Evolutionary conservation across 2,329 filamentous ascomycete genomes (phyloP), one percentile per base, ranked within the genome.

Genomic region (Talaromyces piceae): DNA sequence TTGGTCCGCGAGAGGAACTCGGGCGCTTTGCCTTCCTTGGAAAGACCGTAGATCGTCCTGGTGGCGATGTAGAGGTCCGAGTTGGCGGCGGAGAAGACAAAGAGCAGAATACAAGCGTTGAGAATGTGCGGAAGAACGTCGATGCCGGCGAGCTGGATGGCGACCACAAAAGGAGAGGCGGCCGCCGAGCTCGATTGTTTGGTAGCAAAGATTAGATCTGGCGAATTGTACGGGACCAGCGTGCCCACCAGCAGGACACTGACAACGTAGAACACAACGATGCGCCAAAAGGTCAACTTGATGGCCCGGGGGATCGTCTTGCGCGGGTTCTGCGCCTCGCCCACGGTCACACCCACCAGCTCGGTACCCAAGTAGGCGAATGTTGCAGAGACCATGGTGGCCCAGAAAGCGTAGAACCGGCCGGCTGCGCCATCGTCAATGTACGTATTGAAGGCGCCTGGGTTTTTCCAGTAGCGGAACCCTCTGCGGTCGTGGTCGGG

Each of bases 341-440:
- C 86, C 27, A 87, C 83, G 0, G 85, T 88, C 11, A 88, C 83
- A 70, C 84, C 84, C 45, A 88, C 82, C 18, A 88, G 73, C 63
- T 88, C 85, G 3, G 84, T 86, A 52, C 84, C 86, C 3, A 88
- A 75, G 64, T 86, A 89, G 52, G 86, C 85, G 59, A 89, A 89
- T 4, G 83, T 83, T 1, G 86, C 85, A 31, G 81, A 86, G 59
- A 87, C 80, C 53, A 88, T 78, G 52, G 80, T 81, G 9, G 76
- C 79, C 82, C 83, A 86, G 67, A 83, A 78, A 18, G 72, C 78
- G 33, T 80, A 65, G 66, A 83, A 83, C 49, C 72, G 68, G 26
- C 79, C 79, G 30, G 67, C 57, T 41, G 62, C 49, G 2, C 74
- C 76, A 0, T 60, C 59, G 1, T 57, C 58, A 39, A 73, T 66